Evolutionary conservation across 2,329 filamentous ascomycete species (phyloP).

Genomic region (Talaromyces marneffei): DNA sequence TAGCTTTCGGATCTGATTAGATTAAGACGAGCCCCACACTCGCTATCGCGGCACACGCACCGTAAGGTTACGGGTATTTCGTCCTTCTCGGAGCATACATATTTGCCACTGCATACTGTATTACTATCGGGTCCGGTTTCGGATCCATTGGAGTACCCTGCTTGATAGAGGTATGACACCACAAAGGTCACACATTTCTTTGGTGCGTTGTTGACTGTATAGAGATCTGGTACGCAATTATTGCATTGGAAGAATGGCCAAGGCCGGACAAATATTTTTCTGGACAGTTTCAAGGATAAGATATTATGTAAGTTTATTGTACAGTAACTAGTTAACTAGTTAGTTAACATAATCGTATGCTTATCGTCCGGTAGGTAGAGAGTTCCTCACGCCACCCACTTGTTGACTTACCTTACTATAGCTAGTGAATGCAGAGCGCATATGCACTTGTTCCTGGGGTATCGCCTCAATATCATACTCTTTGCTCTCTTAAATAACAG

Average conservation of each 20-base stretch:
- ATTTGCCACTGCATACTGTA: background rate
- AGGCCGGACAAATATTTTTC: too few species aligned
- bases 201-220: too few species aligned
- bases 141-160: too few species aligned
- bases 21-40: background rate
- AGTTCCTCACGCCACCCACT: background rate
- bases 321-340: too few species aligned
- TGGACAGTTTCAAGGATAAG: background rate
- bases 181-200: too few species aligned
- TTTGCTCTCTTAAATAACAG: too few species aligned
- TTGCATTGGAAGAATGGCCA: too few species aligned
- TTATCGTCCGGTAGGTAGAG: background rate
- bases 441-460: background rate
- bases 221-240: too few species aligned
- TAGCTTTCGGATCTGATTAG: constrained; percentile 6
- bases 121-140: background rate
- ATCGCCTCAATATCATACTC: background rate
- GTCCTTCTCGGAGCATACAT: background rate
- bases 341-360: too few species aligned
- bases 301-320: background rate
- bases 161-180: too few species aligned
- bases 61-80: background rate
- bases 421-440: background rate
- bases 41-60: background rate
- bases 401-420: background rate